These are phyloP conservation scores for Pyrus bretschneideri DNA, from an alignment of 306 rosid species.

Conservation along the genomic window DNA sequence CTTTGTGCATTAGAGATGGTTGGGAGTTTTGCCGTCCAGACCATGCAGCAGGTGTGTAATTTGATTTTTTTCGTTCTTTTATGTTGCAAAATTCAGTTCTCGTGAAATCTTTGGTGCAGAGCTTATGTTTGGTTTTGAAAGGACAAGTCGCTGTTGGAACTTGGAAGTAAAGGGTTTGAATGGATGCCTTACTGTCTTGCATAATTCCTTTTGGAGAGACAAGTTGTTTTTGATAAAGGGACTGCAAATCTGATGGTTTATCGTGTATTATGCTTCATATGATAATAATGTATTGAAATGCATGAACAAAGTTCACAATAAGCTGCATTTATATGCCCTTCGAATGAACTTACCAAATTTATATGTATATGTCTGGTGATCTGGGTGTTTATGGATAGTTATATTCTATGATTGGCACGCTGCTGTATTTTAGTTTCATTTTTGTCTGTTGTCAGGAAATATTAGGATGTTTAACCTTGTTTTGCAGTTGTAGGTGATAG, in stretches of 20 bases:
- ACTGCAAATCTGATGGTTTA: neutral
- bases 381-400: neutral
- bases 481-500: neutral
- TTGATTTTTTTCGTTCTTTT: neutral
- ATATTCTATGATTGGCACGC: neutral
- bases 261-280: neutral
- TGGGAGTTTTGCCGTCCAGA: slow-evolving; percentile 92
- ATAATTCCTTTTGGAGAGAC: neutral
- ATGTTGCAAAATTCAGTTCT: neutral
- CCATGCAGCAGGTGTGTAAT: slow-evolving; percentile 48
- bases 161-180: neutral
- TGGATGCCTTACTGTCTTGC: neutral
- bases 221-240: neutral
- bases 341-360: neutral
- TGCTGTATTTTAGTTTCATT: neutral
- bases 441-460: neutral
- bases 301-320: neutral
- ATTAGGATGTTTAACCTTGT: neutral
- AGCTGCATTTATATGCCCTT: neutral
- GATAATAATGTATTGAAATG: neutral
- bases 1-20: slow-evolving; percentile 86
- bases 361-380: neutral
- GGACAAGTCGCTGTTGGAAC: neutral
- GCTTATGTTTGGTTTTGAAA: neutral
- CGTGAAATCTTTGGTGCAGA: neutral